A percentile compares a stretch with the other conserved stretches of the same genome.
Conservation (phyloP, 257 asterid genomes). For the Catharanthus roseus region DNA sequence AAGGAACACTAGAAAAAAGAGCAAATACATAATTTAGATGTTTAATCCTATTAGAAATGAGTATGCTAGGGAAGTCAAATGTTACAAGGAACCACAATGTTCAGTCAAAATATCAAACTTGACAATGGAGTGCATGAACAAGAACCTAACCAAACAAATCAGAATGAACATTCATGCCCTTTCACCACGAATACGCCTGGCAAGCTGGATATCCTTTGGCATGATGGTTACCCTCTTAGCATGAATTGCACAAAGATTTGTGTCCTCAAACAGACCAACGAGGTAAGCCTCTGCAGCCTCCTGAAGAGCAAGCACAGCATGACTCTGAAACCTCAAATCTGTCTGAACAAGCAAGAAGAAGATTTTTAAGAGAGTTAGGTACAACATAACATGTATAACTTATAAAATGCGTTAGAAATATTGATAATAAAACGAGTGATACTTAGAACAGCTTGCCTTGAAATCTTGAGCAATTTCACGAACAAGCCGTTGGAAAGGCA, state of each 20-base stretch:
- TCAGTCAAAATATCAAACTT: slow-evolving; percentile 4
- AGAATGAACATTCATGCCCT: slow-evolving; percentile 10
- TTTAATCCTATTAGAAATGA: neutral
- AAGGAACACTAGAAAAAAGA: neutral
- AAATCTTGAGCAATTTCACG: slow-evolving; percentile 25
- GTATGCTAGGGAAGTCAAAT: neutral
- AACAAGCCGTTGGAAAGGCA: slow-evolving; percentile 18
- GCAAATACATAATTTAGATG: neutral
- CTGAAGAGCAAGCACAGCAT: slow-evolving; percentile 22
- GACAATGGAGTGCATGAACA: slow-evolving; percentile 7
- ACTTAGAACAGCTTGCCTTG: slow-evolving; percentile 4
- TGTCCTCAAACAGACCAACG: slow-evolving; percentile 20
- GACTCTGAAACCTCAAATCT: slow-evolving; percentile 23
- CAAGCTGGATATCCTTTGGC: slow-evolving; percentile 24
- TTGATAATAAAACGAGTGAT: neutral
- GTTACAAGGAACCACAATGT: slow-evolving; percentile 4
- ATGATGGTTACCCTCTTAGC: slow-evolving; percentile 23
- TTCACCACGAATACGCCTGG: slow-evolving; percentile 22
- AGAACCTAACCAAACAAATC: slow-evolving; percentile 11
- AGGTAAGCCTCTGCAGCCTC: slow-evolving; percentile 22
- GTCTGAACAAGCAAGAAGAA: slow-evolving; percentile 6
- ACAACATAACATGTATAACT: neutral
- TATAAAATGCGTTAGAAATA: neutral
- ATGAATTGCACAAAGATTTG: slow-evolving; percentile 21
- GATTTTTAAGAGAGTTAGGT: neutral